Conservation (phyloP, 768 basidiomycete genomes). For the Rhizopogon sp. region DNA sequence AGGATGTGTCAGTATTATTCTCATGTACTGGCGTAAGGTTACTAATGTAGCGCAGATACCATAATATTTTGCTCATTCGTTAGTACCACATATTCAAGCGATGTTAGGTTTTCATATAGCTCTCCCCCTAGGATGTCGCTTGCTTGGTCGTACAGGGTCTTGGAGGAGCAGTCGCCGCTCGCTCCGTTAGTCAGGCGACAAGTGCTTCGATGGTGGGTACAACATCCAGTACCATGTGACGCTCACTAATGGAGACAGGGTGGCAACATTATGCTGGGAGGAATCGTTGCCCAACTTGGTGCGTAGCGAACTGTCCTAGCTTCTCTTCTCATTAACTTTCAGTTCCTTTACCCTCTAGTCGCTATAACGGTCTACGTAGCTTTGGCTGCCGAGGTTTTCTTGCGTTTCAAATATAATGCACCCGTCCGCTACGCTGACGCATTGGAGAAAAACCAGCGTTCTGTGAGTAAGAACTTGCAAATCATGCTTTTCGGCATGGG, state of each 20-base stretch:
- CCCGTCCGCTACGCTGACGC: slow-evolving; percentile 22
- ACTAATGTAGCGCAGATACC: slow-evolving; percentile 5
- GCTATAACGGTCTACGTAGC: slow-evolving; percentile 37
- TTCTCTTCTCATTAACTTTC: slow-evolving; percentile 12
- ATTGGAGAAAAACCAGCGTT: background rate
- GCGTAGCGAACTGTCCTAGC: slow-evolving; percentile 17
- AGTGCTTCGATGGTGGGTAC: slow-evolving; percentile 11
- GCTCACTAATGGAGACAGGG: slow-evolving; percentile 28
- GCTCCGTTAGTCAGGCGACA: slow-evolving; percentile 20
- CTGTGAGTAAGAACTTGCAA: slow-evolving; percentile 13
- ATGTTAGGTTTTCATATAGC: background rate
- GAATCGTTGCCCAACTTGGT: slow-evolving; percentile 58
- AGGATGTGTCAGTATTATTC: slow-evolving; percentile 16
- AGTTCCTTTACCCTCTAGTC: slow-evolving; percentile 20
- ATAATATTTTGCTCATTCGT: slow-evolving; percentile 10
- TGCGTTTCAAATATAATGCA: slow-evolving; percentile 32
- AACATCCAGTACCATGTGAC: background rate
- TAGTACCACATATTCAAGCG: background rate
- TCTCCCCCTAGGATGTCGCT: slow-evolving; percentile 25
- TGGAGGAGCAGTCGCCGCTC: slow-evolving; percentile 42
- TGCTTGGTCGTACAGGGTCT: slow-evolving; percentile 35
- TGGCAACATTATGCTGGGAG: slow-evolving; percentile 54
- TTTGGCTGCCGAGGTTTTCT: slow-evolving; percentile 40
- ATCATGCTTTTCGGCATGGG: slow-evolving; percentile 31
- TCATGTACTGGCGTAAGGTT: background rate